Percentiles rank a stretch among this genome's conserved stretches.
phyloP scores from a whole-genome alignment of 176 grass and related monocot genomes.

The Rhynchospora pubera region DNA sequence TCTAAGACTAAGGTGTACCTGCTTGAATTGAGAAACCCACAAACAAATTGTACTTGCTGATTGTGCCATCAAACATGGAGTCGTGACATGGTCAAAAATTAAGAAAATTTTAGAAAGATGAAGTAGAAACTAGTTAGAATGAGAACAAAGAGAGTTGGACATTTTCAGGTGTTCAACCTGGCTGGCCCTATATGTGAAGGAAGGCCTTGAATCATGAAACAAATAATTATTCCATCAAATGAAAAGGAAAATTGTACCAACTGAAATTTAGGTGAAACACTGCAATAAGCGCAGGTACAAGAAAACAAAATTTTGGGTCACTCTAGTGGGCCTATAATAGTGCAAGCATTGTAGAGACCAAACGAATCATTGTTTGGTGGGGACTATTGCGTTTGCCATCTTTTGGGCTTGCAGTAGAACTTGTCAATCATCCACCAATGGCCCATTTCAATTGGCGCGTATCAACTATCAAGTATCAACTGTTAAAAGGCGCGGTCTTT shows the following conservation, averaged over 20 bases:
- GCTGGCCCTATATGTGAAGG: too few species aligned
- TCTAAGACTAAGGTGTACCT: neutral
- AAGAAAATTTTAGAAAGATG: too few species aligned
- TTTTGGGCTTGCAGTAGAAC: neutral
- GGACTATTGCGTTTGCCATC: neutral
- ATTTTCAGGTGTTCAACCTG: too few species aligned
- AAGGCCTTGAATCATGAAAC: too few species aligned
- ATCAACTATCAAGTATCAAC: too few species aligned
- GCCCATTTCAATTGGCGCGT: neutral
- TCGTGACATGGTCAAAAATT: too few species aligned
- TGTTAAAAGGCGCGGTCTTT: neutral
- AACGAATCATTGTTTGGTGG: neutral
- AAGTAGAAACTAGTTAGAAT: too few species aligned
- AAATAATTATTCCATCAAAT: too few species aligned
- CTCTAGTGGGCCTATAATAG: conserved; percentile 4
- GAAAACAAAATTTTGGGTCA: neutral
- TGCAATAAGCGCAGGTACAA: neutral
- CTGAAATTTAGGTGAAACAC: neutral
- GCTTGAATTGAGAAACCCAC: neutral
- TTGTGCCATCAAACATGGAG: too few species aligned
- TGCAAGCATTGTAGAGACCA: neutral
- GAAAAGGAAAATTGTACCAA: neutral
- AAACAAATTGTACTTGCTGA: neutral
- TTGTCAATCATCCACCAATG: conserved; percentile 4
- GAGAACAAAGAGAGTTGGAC: too few species aligned